A percentile compares a stretch with the other conserved stretches of the same genome.
Conservation (phyloP, 1,139 yeast species). For the Sugiyamaella neomexicana region DNA sequence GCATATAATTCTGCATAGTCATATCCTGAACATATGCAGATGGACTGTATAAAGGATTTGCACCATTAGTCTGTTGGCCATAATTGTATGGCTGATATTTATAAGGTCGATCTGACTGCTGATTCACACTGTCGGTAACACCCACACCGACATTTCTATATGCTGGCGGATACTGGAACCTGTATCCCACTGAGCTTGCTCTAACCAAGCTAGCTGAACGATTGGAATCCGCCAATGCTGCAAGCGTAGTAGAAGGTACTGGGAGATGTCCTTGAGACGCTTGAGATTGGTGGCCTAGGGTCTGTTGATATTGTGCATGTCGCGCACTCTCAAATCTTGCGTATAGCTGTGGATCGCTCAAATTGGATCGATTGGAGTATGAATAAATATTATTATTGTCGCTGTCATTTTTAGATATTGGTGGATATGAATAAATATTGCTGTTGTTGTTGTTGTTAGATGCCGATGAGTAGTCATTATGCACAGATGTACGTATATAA, state of each 20-base stretch:
- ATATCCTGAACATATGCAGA: background rate
- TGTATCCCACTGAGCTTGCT: background rate
- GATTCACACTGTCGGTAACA: background rate
- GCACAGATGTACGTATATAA: slow-evolving; percentile 3
- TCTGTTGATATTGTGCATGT: background rate
- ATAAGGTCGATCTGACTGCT: background rate
- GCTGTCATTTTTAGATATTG: too few species aligned
- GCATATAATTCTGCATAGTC: background rate
- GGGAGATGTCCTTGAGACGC: background rate
- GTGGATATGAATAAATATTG: slow-evolving; percentile 3
- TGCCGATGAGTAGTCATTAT: background rate
- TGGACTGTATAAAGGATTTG: background rate
- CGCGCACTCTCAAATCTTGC: slow-evolving; percentile 3
- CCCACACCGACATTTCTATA: background rate
- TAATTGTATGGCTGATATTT: background rate
- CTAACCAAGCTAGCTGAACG: background rate
- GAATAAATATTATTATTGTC: slow-evolving; percentile 4
- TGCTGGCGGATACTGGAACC: background rate
- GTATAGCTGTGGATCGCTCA: slow-evolving; percentile 14
- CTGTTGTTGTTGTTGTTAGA: background rate
- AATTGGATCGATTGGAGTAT: slow-evolving; percentile 7
- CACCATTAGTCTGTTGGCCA: background rate
- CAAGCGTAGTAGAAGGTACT: background rate
- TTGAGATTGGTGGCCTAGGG: background rate
- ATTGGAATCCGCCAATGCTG: too few species aligned